phyloP scores from a whole-genome alignment of 1,284 basidiomycete genomes.

The Termitomyces sp. region DNA sequence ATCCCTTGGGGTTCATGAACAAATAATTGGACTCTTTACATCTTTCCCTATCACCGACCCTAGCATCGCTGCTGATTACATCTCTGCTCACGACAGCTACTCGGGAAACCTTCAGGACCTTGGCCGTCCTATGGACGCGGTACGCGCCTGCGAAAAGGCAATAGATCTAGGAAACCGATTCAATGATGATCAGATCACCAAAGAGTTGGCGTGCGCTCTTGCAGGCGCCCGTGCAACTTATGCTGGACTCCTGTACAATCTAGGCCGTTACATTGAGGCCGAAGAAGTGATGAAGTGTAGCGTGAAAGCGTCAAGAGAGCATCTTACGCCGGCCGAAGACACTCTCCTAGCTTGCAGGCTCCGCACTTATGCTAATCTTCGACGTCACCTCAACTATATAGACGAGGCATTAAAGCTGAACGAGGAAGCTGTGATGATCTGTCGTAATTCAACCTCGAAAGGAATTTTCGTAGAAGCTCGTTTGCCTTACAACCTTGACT shows the following conservation, averaged over 20 bases:
- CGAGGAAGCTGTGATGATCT: constrained; percentile 8
- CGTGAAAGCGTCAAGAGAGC: background rate
- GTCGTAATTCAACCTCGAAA: background rate
- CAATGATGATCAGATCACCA: background rate
- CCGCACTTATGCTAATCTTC: background rate
- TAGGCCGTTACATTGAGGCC: constrained; percentile 6
- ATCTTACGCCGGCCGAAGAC: background rate
- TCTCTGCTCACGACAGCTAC: constrained; percentile 2
- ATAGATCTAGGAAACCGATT: constrained; percentile 1
- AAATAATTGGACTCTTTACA: background rate
- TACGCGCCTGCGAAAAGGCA: background rate
- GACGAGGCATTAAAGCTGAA: constrained; percentile 6
- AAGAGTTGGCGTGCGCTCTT: background rate
- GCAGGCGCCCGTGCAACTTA: background rate
- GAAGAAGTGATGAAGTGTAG: constrained; percentile 1
- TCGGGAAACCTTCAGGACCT: constrained; percentile 3
- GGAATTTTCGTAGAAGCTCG: constrained; percentile 1
- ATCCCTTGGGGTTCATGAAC: background rate
- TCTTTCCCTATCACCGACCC: background rate
- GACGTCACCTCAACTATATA: background rate
- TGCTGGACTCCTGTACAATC: background rate
- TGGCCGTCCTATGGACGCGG: constrained; percentile 4
- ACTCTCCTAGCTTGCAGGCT: constrained; percentile 6
- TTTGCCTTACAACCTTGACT: constrained; percentile 3
- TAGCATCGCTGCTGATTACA: background rate